Evolutionary conservation across 177 flowering plant species (phyloP).

Genomic region (Telopea speciosissima): DNA sequence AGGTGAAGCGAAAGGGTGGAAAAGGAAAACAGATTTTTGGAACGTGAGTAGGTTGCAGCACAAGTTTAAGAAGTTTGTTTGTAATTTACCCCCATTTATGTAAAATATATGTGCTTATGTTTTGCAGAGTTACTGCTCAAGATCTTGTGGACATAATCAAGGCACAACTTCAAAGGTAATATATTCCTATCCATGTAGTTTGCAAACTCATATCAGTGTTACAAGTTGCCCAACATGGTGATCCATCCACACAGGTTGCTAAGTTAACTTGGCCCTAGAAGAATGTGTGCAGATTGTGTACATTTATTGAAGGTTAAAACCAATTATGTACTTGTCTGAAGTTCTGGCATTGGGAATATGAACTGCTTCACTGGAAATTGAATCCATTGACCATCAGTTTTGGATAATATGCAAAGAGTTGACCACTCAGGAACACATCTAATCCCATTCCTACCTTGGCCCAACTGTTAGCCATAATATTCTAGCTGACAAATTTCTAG

Average conservation of each 20-base stretch:
- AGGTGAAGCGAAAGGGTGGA: slow-evolving; percentile 88
- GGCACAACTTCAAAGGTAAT: slow-evolving; percentile 86
- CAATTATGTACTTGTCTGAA: background rate
- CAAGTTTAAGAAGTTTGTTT: background rate
- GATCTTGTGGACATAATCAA: slow-evolving; percentile 93
- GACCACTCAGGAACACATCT: background rate
- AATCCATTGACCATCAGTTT: background rate
- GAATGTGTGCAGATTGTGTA: background rate
- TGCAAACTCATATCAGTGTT: background rate
- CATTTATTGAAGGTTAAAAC: background rate
- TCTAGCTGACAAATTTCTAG: background rate
- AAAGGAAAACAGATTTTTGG: slow-evolving; percentile 95
- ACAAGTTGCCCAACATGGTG: background rate
- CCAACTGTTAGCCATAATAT: background rate
- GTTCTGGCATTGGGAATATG: background rate
- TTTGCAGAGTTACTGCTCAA: slow-evolving; percentile 75
- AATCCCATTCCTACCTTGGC: background rate
- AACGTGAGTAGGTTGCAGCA: slow-evolving; percentile 36
- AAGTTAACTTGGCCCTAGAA: background rate
- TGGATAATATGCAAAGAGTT: background rate
- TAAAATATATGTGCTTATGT: slow-evolving; percentile 12
- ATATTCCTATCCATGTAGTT: background rate
- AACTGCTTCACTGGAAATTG: background rate
- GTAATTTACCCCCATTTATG: background rate
- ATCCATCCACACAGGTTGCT: background rate